Base-by-base conservation (phyloP, 768 basidiomycete species). In the Lactarius indigo region DNA sequence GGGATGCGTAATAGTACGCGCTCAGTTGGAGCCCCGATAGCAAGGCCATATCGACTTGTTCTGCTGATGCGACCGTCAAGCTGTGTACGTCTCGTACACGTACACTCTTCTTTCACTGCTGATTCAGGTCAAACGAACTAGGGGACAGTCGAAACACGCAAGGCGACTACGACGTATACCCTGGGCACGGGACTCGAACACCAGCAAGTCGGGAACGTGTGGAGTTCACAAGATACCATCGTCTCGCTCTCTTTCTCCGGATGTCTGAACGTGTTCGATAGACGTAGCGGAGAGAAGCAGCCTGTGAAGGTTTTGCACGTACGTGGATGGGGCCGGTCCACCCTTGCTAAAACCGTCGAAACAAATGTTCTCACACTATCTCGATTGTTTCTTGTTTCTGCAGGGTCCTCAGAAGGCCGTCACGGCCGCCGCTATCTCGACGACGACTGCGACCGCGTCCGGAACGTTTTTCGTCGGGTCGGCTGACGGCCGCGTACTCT, bases 131-230 rank as follows among this genome's bases (percentile, higher is more conserved):
- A 23, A 23, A 50, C 12, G 2, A 26, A 26, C 1, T 58, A 94
- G 92, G 94, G 95, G 94, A 97, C 71, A 85, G n/a, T 89, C 0
- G 85, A 89, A 72, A 82, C 87, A 0, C 82, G 82, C 66, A 91
- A 93, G 74, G 82, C 84, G 9, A 78, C 83, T 26, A 85, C 81
- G 18, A 85, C 85, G 1, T 96, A 90, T 87, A 83, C 82, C 1
- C 76, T 95, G 23, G 94, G 92, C 13, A 77, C 85, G 41, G 89
- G 86, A n/a, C 78, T 96, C 33, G 78, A 82, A 33, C 78, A 90
- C 70, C 96, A 98, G 74, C 96, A 98, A 79, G 82, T 92, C 31
- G 96, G 96, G 33, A 91, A 90, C 70, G 85, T 86, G n/a, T 97
- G 93, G 92, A 88, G 81, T 61, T 85, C 84, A 50, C 79, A 84